Evolutionary conservation across 2,329 filamentous ascomycete genomes (phyloP).

Genomic region (Nannizziopsis barbatae): DNA sequence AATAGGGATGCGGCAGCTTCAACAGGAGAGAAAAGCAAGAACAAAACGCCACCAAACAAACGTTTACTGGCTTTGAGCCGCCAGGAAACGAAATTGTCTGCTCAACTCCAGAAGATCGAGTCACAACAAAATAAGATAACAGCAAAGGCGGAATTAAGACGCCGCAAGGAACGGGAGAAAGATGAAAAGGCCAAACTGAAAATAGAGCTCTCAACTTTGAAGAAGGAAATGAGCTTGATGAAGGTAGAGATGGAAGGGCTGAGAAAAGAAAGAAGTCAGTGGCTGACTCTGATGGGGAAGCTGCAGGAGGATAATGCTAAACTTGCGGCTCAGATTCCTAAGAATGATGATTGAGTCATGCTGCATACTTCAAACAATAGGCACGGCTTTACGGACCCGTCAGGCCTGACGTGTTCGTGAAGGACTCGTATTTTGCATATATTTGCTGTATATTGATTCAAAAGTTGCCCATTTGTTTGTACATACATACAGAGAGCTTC

Average conservation of each 20-base stretch:
- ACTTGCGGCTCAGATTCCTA: constrained; percentile 23
- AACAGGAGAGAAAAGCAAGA: constrained; percentile 19
- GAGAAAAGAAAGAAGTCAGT: constrained; percentile 40
- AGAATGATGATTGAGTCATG: not conserved
- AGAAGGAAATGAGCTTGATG: constrained; percentile 37
- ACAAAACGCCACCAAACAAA: constrained; percentile 20
- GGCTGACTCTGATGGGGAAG: constrained; percentile 42
- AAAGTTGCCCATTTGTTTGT: no score
- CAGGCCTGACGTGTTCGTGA: no score
- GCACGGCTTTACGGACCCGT: not conserved
- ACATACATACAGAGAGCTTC: no score
- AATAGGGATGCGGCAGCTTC: not conserved
- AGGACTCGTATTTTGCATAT: no score
- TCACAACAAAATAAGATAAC: constrained; percentile 31
- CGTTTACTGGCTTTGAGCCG: constrained; percentile 23
- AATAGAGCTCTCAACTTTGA: constrained; percentile 37
- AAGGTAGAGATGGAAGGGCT: constrained; percentile 40
- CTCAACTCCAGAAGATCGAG: constrained; percentile 35
- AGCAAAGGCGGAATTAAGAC: constrained; percentile 30
- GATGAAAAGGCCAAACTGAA: constrained; percentile 35
- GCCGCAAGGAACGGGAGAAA: constrained; percentile 31
- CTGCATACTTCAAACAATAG: not conserved
- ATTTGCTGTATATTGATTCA: no score
- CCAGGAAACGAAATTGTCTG: constrained; percentile 28
- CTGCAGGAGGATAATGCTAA: constrained; percentile 49